Evolutionary conservation across 805 yeast species (phyloP), one percentile per base, ranked within the genome.

Genomic region (Torulaspora quercuum): DNA sequence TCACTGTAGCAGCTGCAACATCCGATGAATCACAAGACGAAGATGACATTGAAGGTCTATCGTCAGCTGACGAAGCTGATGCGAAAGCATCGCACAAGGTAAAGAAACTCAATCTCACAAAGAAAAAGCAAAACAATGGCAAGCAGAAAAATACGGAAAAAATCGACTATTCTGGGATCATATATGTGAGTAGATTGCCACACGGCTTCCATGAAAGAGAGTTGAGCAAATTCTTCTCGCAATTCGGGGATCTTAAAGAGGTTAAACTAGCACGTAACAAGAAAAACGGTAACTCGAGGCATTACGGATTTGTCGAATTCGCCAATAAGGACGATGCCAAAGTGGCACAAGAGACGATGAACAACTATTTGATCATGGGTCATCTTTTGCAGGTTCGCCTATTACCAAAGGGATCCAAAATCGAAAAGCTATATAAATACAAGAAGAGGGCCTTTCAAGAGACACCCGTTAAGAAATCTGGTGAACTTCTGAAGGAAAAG

Each of bases 291-390:
- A 78, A 80, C 37, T 80, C 95, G 10, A 89, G 87, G 65, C 97
- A 88, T 60, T 90, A 79, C 61, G 97, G 88, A 5, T 90, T 86
- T 61, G 68, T 92, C 29, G 96, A 92, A 64, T 92, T 90, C 55
- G 75, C 72, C 26, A 71, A 77, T 37, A 57, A 61, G 24, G 85
- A 80, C 31, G 94, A 83, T 38, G 97, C 97, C 29, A 73, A 78
- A 49, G 71, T 88, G 44, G 98, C 96, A 3, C 84, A 83, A 44
- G 97, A 92, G 48, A 80, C 97, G 29, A 92, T 92, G 98, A 81
- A 92, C 64, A 92, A 92, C 65, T 92, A 92, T 55, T 72, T 92
- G 45, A 59, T 92, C 29, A 80, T 85, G 66, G 94, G 94, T 5
- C 97, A 90, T 62, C 74, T 89, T 44, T 67, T 92, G 50, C 81